Evolutionary conservation across 2,329 filamentous ascomycete genomes (phyloP), one percentile per base, ranked within the genome.

Genomic region (Apiospora sp.): DNA sequence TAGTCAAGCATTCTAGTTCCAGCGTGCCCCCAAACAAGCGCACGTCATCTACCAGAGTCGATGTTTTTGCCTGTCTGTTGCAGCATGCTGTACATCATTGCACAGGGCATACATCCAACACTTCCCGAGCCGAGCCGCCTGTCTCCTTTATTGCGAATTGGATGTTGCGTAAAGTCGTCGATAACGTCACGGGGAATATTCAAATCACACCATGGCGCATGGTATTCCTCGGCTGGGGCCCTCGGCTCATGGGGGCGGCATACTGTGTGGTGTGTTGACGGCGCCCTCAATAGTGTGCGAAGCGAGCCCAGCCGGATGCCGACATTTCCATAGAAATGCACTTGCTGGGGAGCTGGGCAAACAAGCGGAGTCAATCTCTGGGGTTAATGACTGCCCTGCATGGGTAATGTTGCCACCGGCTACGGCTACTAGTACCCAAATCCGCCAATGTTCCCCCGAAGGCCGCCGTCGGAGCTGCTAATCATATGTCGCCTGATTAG

Each of bases 331-430:
- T 19, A 34, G 51, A 34, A 30, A 34, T 10, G 14, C 27, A 58
- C 34, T 34, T 58, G 51, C 51, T 61, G 37, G 37, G 37, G 37
- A 5, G 37, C 37, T 37, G 54, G 14, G 19, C 54, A 61, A 61
- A 64, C 58, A 64, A 64, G 58, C 58, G 58, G 58, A 37, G 58
- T n/a, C 58, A 64, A 41, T 24, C 34, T 64, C 58, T 64, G 58
- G 58, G 58, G 58, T 64, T 22, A 64, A 64, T 13, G 12, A 41
- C 34, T 64, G 58, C 58, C 54, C 54, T 58, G 27, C 27, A 34
- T 48, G 7, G 19, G 46, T 22, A n/a, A 41, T 41, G 7, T 41
- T 64, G 58, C 58, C 58, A 64, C 58, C 58, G 58, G 58, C 58
- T 64, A 41, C 37, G 37, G 37, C 37, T 41, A 41, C 37, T 41